Evolutionary conservation across 495 filamentous ascomycete genomes (phyloP), one percentile per base, ranked within the genome.

Genomic region (Penicillium odoratum): DNA sequence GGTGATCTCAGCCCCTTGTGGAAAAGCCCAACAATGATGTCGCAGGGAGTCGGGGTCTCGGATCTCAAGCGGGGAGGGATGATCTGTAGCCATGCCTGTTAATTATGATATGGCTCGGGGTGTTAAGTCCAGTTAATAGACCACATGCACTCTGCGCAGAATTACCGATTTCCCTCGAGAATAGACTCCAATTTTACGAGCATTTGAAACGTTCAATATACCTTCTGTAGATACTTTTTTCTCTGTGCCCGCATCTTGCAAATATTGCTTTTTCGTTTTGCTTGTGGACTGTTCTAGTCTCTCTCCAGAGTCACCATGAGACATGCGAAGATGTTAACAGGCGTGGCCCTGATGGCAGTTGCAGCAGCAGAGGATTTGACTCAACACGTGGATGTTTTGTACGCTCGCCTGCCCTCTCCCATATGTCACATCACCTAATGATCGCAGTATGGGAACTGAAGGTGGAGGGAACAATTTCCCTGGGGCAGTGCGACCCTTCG

Each of bases 381-480:
- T 8, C 58, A 62, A 13, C 67, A 72, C 62, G 71, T 74, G n/a
- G 61, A 74, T 63, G 46, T 70, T 28, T 74, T 72, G 71, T 74
- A 52, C 61, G 69, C 68, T 31, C 21, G 16, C 34, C 28, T 16
- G 9, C 0, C 7, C 7, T 16, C 38, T 7, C 18, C 21, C 9
- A 8, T 40, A 6, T 26, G 5, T 7, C 11, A 10, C 40, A 26
- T 15, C 3, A 18, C 6, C 34, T 49, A 30, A 38, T 5, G 4
- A 4, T 30, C 21, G 8, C 30, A 75, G 73, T 38, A 49, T 62
- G 50, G 76, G 75, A 29, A 70, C 74, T 4, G 53, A 74, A 51
- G 58, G 59, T 59, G 86, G 84, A 34, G 88, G 88, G 5, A 90
- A 91, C 58, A 83, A 86, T 53, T 89, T 90, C 65, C 85, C 87